These are phyloP conservation scores for Flagelloscypha sp. DNA, from an alignment of 768 basidiomycete genomes.

Conservation along the genomic window DNA sequence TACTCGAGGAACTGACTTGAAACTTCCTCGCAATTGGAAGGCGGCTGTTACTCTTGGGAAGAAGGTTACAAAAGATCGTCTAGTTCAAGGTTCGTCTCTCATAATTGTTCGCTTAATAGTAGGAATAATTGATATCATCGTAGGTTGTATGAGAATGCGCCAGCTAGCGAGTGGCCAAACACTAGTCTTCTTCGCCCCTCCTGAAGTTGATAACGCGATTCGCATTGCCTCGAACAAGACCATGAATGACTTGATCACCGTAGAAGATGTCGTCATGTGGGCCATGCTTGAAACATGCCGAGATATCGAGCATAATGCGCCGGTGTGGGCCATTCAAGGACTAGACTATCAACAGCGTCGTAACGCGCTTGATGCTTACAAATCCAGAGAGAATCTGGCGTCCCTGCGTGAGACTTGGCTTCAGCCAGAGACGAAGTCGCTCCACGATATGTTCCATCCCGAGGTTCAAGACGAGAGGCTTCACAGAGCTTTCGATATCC, in stretches of 20 bases:
- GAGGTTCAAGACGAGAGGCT: conserved; percentile 4
- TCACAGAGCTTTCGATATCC: conserved; percentile 1
- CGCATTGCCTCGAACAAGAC: conserved; percentile 16
- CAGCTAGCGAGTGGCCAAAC: conserved; percentile 39
- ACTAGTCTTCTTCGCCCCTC: conserved; percentile 38
- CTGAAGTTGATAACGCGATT: conserved; percentile 30
- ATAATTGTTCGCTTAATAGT: not conserved
- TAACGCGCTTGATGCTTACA: conserved; percentile 11
- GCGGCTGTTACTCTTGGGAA: conserved; percentile 44
- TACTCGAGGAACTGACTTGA: conserved; percentile 45
- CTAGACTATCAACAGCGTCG: conserved; percentile 22
- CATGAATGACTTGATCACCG: not conserved
- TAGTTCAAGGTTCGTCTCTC: conserved; percentile 35
- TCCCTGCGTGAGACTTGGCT: conserved; percentile 22
- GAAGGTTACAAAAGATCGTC: conserved; percentile 42
- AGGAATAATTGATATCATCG: not conserved
- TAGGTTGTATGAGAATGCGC: conserved; percentile 50
- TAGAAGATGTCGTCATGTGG: conserved; percentile 35
- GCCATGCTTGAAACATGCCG: conserved; percentile 34
- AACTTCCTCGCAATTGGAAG: conserved; percentile 30
- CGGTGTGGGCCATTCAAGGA: conserved; percentile 36
- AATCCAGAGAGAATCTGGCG: conserved; percentile 1
- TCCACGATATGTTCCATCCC: conserved; percentile 24
- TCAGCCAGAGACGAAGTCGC: conserved; percentile 27
- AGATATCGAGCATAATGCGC: conserved; percentile 29